Evolutionary conservation across 805 yeast species (phyloP).

Genomic region (Metschnikowia reukaufii): DNA sequence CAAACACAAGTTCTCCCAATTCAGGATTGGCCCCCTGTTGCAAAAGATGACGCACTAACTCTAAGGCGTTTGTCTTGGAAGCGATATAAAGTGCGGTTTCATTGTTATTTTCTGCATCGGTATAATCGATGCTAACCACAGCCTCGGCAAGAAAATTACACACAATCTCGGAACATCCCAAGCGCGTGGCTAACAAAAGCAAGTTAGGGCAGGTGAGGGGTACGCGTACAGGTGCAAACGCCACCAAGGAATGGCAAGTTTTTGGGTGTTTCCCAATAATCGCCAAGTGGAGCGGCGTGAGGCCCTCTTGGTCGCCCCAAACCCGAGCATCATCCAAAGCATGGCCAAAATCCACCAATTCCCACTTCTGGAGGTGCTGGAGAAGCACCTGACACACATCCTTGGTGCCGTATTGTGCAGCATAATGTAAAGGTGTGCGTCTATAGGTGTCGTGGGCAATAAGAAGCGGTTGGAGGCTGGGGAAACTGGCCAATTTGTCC

Average conservation of each 20-base stretch:
- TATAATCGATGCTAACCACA: conserved; percentile 63
- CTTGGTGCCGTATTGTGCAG: conserved; percentile 81
- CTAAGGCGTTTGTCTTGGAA: conserved; percentile 56
- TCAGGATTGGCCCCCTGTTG: conserved; percentile 68
- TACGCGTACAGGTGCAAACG: conserved; percentile 33
- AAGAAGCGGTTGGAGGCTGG: conserved; percentile 31
- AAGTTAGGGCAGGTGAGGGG: conserved; percentile 55
- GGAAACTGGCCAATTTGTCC: conserved; percentile 37
- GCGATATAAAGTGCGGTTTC: conserved; percentile 89
- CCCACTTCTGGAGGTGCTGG: conserved; percentile 58
- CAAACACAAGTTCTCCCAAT: conserved; percentile 72
- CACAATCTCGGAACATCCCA: conserved; percentile 59
- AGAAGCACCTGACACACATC: conserved; percentile 60
- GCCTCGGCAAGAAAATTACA: conserved; percentile 51
- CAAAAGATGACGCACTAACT: conserved; percentile 56
- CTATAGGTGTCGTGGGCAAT: conserved; percentile 70
- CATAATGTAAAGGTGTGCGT: conserved; percentile 87
- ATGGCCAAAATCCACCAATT: conserved; percentile 45
- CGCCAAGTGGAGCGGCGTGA: conserved; percentile 82
- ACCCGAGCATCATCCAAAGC: conserved; percentile 55
- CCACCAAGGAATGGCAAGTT: conserved; percentile 62
- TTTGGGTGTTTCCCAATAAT: conserved; percentile 80
- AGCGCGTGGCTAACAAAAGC: conserved; percentile 65
- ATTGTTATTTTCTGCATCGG: conserved; percentile 52
- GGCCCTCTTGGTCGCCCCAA: conserved; percentile 79